Base-by-base conservation (phyloP, 2,329 filamentous ascomycete species). In the Aureobasidium sp. region DNA sequence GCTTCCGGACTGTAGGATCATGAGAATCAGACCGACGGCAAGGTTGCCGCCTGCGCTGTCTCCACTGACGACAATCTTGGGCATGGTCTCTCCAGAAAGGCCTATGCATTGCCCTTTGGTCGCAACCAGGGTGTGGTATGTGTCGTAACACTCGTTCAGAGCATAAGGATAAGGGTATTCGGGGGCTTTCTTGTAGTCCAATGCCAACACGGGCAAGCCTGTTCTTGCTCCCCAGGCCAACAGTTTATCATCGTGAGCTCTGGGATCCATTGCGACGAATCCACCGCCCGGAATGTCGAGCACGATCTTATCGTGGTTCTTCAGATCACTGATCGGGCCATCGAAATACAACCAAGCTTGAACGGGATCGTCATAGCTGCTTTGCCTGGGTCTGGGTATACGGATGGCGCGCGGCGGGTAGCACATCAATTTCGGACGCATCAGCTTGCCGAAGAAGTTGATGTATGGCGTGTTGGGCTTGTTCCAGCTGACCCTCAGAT, bases 261-360 rank as follows among this genome's bases (percentile, higher is more conserved):
- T 80, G n/a, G 94, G 94, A 61, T 90, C 86, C 94, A 99, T 99
- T 19, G 94, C 92, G 13, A 99, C 92, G 65, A 95, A 99, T 0
- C 94, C 94, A 33, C 94, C 94, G 1, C 94, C 94, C 0, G 94
- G 94, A 3, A 97, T 85, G 72, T 99, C 94, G 37, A 99, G 71
- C 1, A 99, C 82, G 29, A 99, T 73, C 67, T 88, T 88, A 54
- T 83, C 86, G 69, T 95, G 88, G 43, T 87, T 82, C 67, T 85
- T 84, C 47, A 96, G 77, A 49, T 90, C 86, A 2, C 86, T 84
- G 8, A 96, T 74, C 0, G 92, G 87, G 0, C 94, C 94, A 68
- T 97, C 90, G 68, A 92, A 99, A 73, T 96, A 99, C 33, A 99
- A 78, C 92, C 93, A 97, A 1, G 84, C 93, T 60, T 84, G 81